Evolutionary conservation across 805 yeast genomes (phyloP), one percentile per base, ranked within the genome.

Genomic region (Metschnikowia cerradonensis): DNA sequence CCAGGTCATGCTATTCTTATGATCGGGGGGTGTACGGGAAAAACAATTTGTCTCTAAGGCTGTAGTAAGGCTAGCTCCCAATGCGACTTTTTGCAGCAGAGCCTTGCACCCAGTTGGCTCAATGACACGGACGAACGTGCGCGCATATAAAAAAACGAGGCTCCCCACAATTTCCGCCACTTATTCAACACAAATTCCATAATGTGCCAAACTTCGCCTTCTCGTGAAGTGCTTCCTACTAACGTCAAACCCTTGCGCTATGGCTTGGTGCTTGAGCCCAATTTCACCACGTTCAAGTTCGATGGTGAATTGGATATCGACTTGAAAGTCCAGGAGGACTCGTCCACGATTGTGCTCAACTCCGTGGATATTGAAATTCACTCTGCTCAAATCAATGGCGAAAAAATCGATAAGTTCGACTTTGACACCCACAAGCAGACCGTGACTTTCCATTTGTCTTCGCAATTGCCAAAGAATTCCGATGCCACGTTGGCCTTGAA

Each of bases 351-450:
- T 51, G 71, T 77, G 23, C 71, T 89, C 60, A 87, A 89, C 72
- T 64, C 81, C 19, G 59, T 82, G 20, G 96, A 89, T 43, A 76
- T 88, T 53, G 86, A 81, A 11, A 73, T 86, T 58, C 77, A 78
- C 53, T 65, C 72, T 34, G 85, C 81, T 15, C 65, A 62, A 46
- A 59, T 73, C 55, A 61, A 71, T 50, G 71, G 65, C 49, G 47
- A 49, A n/a, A 52, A 47, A 22, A 59, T 62, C 30, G 37, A 62
- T 6, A 57, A 58, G 19, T 62, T 67, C 54, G 45, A 60, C 20
- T 67, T 59, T 49, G 68, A 68, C 47, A 67, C 67, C 17, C 79
- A 78, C 4, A 60, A 65, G 44, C 74, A 72, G 51, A 66, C 74
- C 32, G 68, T 67, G 37, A 66, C 74, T n/a, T 77, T 76, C 55